Conservation (phyloP, 106 monocot species). For the Ottelia alismoides region DNA sequence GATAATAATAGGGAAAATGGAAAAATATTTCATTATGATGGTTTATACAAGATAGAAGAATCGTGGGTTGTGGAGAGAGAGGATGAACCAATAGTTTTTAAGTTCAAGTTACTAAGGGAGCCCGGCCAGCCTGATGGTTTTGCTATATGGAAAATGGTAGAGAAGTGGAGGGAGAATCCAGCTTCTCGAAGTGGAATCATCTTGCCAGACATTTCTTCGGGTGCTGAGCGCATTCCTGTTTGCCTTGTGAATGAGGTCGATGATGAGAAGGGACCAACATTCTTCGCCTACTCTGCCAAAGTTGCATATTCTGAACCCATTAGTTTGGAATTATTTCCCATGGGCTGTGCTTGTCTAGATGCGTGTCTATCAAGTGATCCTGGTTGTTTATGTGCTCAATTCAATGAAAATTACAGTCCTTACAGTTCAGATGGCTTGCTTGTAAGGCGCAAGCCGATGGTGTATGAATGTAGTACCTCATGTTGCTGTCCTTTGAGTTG, state of each 20-base stretch:
- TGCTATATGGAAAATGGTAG: constrained; percentile 44
- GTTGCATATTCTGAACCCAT: constrained; percentile 15
- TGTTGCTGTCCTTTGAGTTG: constrained; percentile 50
- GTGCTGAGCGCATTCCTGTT: constrained; percentile 46
- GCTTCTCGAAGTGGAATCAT: constrained; percentile 31
- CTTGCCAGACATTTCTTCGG: constrained; percentile 41
- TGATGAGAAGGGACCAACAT: constrained; percentile 29
- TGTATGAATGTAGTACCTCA: constrained; percentile 54
- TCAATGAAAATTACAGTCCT: constrained; percentile 55
- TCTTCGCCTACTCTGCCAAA: constrained; percentile 38
- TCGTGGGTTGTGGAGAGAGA: constrained; percentile 58
- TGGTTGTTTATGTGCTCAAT: constrained; percentile 37
- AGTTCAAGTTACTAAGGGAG: constrained; percentile 52
- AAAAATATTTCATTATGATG: constrained; percentile 74
- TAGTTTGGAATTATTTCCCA: constrained; percentile 12
- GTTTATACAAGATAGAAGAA: constrained; percentile 48
- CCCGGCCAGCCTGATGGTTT: constrained; percentile 52
- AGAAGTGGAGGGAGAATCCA: constrained; percentile 51
- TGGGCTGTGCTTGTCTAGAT: constrained; percentile 34
- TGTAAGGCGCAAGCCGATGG: constrained; percentile 41
- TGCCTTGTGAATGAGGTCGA: constrained; percentile 72
- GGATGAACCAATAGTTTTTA: constrained; percentile 52
- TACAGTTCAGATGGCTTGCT: constrained; percentile 47
- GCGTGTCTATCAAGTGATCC: constrained; percentile 45
- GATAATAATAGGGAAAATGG: constrained; percentile 18